Conservation (phyloP, 108 stramenopile genomes). For the Nitzschia sp. region DNA sequence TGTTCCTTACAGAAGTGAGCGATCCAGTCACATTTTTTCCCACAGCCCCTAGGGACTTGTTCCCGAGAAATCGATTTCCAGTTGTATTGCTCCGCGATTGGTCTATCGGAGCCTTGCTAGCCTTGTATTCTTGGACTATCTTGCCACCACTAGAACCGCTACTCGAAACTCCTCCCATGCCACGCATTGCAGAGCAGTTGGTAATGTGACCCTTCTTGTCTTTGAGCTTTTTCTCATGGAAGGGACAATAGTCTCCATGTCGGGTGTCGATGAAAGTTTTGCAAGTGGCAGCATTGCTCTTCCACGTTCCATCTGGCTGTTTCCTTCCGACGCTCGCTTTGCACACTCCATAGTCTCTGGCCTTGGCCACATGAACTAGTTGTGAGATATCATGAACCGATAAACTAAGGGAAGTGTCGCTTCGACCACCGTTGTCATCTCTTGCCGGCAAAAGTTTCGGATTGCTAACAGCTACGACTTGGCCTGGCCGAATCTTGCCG, state of each 20-base stretch:
- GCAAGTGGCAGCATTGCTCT: conserved; percentile 37
- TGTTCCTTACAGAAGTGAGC: too few relatives aligned
- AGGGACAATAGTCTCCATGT: conserved; percentile 49
- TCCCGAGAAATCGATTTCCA: too few relatives aligned
- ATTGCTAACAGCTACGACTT: conserved; percentile 52
- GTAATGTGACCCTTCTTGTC: not conserved
- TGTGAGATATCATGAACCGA: conserved; percentile 61
- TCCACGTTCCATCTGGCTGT: conserved; percentile 40
- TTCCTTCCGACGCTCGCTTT: conserved; percentile 43
- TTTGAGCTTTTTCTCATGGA: conserved; percentile 36
- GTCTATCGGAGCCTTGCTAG: too few relatives aligned
- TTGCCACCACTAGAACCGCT: not conserved
- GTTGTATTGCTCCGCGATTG: too few relatives aligned
- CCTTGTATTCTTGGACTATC: conserved; percentile 7
- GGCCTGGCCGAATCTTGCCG: conserved; percentile 35
- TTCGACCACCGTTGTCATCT: conserved; percentile 11
- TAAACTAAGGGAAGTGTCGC: conserved; percentile 47
- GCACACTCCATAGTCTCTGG: conserved; percentile 70
- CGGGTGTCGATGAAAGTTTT: conserved; percentile 60
- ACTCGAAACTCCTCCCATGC: not conserved
- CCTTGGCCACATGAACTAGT: conserved; percentile 61
- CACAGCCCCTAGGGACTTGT: too few relatives aligned
- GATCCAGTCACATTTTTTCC: too few relatives aligned
- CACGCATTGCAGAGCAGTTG: not conserved
- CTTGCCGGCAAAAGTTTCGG: conserved; percentile 60